phyloP scores from a whole-genome alignment of 768 basidiomycete genomes.

The Gymnopilus junonius region DNA sequence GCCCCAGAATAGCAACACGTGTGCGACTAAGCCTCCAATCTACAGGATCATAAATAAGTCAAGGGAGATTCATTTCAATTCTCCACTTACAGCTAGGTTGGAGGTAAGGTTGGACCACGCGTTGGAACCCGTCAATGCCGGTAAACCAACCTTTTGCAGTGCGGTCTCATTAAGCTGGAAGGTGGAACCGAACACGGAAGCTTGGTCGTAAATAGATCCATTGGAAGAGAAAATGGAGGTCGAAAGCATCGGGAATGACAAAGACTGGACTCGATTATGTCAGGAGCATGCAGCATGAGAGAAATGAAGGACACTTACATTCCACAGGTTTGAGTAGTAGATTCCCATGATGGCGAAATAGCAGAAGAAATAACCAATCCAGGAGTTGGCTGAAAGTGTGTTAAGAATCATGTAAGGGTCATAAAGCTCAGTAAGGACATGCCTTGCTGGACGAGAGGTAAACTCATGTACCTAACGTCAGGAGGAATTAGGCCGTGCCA shows the following conservation, averaged over 20 bases:
- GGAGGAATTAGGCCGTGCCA: background rate
- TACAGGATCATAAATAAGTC: constrained; percentile 17
- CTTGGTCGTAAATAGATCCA: constrained; percentile 58
- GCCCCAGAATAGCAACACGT: constrained; percentile 62
- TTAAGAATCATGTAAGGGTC: too few species aligned
- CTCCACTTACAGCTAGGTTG: constrained; percentile 48
- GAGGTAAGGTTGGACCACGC: constrained; percentile 52
- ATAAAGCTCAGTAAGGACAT: too few species aligned
- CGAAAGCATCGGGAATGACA: constrained; percentile 62
- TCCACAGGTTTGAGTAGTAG: constrained; percentile 69
- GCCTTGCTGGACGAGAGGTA: constrained; percentile 60
- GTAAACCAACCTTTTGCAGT: constrained; percentile 51
- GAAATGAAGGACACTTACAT: constrained; percentile 37
- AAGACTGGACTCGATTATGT: constrained; percentile 38
- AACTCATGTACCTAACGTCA: constrained; percentile 47
- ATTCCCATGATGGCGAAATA: constrained; percentile 58
- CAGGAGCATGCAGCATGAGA: background rate
- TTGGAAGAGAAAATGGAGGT: constrained; percentile 59
- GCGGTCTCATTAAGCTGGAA: constrained; percentile 61
- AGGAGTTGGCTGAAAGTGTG: constrained; percentile 66
- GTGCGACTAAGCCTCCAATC: constrained; percentile 65
- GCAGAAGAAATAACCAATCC: constrained; percentile 57
- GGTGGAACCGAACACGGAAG: constrained; percentile 53
- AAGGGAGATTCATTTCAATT: background rate
- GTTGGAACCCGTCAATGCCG: constrained; percentile 54